A percentile compares a stretch with the other conserved stretches of the same genome.
These are phyloP conservation scores for Linnemannia hyalina DNA, from an alignment of 192 early-diverging fungal genomes.

Conservation along the genomic window DNA sequence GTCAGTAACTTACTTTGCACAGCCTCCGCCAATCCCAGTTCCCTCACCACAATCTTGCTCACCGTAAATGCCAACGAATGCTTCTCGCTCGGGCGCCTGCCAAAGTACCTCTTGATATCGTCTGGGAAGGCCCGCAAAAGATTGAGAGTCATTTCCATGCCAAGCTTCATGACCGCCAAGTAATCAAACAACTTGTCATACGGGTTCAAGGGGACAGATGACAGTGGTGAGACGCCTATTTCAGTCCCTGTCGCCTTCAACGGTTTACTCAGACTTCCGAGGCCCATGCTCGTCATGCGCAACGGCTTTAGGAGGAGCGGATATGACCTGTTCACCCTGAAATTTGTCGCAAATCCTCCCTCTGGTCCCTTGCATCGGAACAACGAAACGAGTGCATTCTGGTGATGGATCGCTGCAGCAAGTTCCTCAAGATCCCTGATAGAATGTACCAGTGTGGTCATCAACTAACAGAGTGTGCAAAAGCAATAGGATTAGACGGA, in stretches of 20 bases:
- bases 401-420: constrained; percentile 2
- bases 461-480: not conserved
- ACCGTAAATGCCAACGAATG: constrained; percentile 23
- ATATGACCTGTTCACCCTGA: not conserved
- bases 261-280: not conserved
- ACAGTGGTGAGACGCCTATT: not conserved
- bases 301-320: not conserved
- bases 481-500: not conserved
- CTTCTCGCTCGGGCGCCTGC: constrained; percentile 13
- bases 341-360: not conserved
- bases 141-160: constrained; percentile 25
- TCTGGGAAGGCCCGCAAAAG: constrained; percentile 8
- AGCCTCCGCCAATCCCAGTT: constrained; percentile 13
- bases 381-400: not conserved
- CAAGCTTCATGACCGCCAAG: constrained; percentile 11
- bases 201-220: constrained; percentile 4
- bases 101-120: not conserved
- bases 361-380: not conserved
- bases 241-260: constrained; percentile 1
- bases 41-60: constrained; percentile 16
- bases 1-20: constrained; percentile 15
- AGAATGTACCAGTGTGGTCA: constrained; percentile 8
- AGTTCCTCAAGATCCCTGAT: constrained; percentile 19
- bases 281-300: constrained; percentile 2
- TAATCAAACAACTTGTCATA: constrained; percentile 18